Evolutionary conservation across 495 filamentous ascomycete genomes (phyloP), one percentile per base, ranked within the genome.

Genomic region (Neurospora terricola): DNA sequence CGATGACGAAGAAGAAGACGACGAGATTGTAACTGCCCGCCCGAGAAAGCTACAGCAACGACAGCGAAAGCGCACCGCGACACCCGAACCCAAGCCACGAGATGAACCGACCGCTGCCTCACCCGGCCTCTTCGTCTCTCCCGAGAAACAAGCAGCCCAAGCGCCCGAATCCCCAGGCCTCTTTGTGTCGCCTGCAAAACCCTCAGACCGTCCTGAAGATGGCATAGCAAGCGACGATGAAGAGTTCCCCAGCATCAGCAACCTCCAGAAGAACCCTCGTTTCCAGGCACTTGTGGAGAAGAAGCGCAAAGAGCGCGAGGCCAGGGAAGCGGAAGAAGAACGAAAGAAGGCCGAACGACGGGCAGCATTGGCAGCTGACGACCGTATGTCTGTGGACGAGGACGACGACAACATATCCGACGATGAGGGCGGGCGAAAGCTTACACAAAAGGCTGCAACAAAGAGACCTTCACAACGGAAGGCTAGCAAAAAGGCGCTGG

Each of bases 401-500:
- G 87, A 87, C 34, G 83, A 86, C 71, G 83, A 82, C 48, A 83
- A 82, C 38, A 84, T 87, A 72, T 86, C 84, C 11, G 88, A 91
- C 73, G 87, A 87, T 42, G 84, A 83, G 10, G 87, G 85, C 39
- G 90, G 83, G 7, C 82, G 84, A 40, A 89, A 86, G 73, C 80
- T 93, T 38, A 88, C 88, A 1, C 90, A 93, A 73, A 84, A 90
- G 40, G 77, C 59, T 9, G 80, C 59, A 1, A 38, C 70, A 6
- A 70, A 88, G 16, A 88, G 90, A 8, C 91, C 93, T 6, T 84
- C 91, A 5, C 54, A 66, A 34, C 89, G 96, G 1, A 97, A 94
- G 77, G 96, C 96, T 5, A 93, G 94, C 83, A 98, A 96, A 84
- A 97, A 95, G 83, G 96, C 96, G 0, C 72, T 97, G n/a, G 92